Evolutionary conservation across 441 rosid species (phyloP).

Genomic region (Flueggea neowawraea): DNA sequence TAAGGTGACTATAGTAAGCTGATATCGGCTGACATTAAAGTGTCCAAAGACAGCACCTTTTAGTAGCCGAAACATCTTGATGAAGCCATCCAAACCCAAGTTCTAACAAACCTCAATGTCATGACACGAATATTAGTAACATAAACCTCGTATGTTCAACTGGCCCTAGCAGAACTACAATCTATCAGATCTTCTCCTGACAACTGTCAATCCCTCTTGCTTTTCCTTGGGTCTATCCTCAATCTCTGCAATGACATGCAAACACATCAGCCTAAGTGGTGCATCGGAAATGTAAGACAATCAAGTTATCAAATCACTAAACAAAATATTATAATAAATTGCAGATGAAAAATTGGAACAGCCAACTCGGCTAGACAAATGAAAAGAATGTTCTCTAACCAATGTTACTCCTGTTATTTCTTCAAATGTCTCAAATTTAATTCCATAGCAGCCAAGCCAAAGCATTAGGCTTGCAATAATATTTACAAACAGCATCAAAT

Average conservation of each 20-base stretch:
- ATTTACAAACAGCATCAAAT: neutral
- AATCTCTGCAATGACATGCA: constrained; percentile 42
- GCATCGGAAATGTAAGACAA: no score
- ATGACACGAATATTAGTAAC: constrained; percentile 39
- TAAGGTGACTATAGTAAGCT: constrained; percentile 37
- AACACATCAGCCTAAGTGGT: neutral
- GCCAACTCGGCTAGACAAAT: no score
- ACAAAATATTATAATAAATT: no score
- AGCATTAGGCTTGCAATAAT: no score
- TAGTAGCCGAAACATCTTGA: constrained; percentile 38
- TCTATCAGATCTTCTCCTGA: constrained; percentile 25
- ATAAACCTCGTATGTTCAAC: constrained; percentile 24
- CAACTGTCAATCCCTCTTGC: constrained; percentile 8
- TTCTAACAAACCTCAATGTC: constrained; percentile 43
- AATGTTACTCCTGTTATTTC: no score
- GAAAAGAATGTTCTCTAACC: no score
- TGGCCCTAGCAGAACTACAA: constrained; percentile 36
- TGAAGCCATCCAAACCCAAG: constrained; percentile 48
- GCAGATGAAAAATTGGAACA: no score
- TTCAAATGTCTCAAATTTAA: no score
- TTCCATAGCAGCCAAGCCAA: no score
- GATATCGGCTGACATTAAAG: constrained; percentile 37
- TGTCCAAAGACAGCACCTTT: constrained; percentile 32
- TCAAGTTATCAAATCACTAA: no score
- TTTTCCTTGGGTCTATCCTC: constrained; percentile 17